A percentile compares a stretch with the other conserved stretches of the same genome.
Conservation (phyloP, 768 basidiomycete genomes). For the Albatrellus ellisii region DNA sequence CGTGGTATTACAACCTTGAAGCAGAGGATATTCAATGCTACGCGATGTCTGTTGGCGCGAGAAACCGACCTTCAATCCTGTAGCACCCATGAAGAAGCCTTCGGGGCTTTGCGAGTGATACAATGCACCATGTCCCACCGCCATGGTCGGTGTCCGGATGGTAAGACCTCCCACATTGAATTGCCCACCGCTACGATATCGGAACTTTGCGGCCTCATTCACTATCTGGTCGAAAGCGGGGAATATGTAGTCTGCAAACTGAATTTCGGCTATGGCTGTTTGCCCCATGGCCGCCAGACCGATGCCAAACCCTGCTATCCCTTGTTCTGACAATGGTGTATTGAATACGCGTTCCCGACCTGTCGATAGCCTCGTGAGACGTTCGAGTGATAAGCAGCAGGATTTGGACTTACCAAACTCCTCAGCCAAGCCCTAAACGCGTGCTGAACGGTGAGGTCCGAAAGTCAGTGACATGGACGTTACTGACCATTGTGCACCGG, state of each 20-base stretch:
- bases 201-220: slow-evolving; percentile 89
- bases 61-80: slow-evolving; percentile 64
- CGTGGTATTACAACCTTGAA: slow-evolving; percentile 74
- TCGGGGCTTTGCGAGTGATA: slow-evolving; percentile 96
- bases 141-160: slow-evolving; percentile 78
- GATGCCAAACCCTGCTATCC: slow-evolving; percentile 90
- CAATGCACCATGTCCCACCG: slow-evolving; percentile 82
- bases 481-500: slow-evolving; percentile 74
- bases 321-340: slow-evolving; percentile 86
- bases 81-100: slow-evolving; percentile 85
- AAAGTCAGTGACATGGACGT: slow-evolving; percentile 3
- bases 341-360: slow-evolving; percentile 91
- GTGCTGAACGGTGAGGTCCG: neutral
- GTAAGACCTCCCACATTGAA: slow-evolving; percentile 78
- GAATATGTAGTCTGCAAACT: slow-evolving; percentile 84
- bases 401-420: slow-evolving; percentile 59
- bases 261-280: slow-evolving; percentile 89
- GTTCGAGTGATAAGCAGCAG: neutral
- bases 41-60: neutral
- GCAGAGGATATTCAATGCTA: neutral
- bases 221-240: slow-evolving; percentile 96
- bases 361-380: slow-evolving; percentile 18
- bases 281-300: slow-evolving; percentile 89
- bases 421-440: slow-evolving; percentile 66
- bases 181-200: slow-evolving; percentile 79